phyloP scores from a whole-genome alignment of 768 basidiomycete species.

The Lactarius evosmus region DNA sequence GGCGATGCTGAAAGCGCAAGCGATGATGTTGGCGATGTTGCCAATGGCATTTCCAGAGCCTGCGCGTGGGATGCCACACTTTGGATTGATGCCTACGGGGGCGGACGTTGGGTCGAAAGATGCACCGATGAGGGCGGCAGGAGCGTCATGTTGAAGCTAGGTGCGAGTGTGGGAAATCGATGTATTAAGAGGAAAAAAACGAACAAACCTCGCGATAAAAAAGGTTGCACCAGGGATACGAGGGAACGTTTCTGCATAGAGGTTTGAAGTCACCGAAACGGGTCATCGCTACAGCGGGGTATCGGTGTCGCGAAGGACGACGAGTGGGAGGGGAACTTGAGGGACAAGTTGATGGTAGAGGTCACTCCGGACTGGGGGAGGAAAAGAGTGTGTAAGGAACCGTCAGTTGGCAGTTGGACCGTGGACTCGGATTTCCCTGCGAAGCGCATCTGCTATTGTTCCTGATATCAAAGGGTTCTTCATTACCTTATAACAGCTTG shows the following conservation, averaged over 20 bases:
- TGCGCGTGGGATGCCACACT: conserved; percentile 70
- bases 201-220: conserved; percentile 79
- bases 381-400: not conserved
- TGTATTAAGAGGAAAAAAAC: conserved; percentile 21
- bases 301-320: conserved; percentile 9
- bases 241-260: conserved; percentile 66
- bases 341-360: not conserved
- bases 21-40: conserved; percentile 83
- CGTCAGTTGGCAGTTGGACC: not conserved
- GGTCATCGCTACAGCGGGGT: conserved; percentile 40
- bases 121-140: conserved; percentile 38
- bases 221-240: conserved; percentile 91
- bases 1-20: conserved; percentile 70
- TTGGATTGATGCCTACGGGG: conserved; percentile 79
- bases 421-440: conserved; percentile 1
- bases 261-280: conserved; percentile 71
- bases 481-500: not conserved
- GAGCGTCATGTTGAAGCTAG: conserved; percentile 36
- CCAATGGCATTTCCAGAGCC: conserved; percentile 60
- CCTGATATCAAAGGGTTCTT: not conserved
- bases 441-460: conserved; percentile 2
- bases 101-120: conserved; percentile 50
- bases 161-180: conserved; percentile 3
- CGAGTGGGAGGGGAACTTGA: not conserved
- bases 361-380: not conserved